Evolutionary conservation across 2,329 filamentous ascomycete genomes (phyloP), one percentile per base, ranked within the genome.

Genomic region (Hawksworthiomyces lignivorus): DNA sequence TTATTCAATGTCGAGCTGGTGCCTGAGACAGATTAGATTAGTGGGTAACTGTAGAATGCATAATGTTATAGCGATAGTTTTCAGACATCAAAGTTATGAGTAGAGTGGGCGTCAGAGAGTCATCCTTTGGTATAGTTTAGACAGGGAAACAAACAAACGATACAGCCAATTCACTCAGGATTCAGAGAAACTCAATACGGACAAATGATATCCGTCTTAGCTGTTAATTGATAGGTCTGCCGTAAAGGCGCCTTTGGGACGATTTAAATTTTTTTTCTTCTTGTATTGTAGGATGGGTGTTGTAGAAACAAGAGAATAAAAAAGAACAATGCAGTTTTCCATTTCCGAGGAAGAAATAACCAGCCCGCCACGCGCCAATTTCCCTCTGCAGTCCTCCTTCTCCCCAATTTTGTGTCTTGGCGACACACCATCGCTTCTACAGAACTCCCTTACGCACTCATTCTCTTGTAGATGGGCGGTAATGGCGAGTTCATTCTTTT

Each of bases 341-440:
- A 36, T 47, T 47, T 45, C 45, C 45, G 41, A 46, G 43, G 45
- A 41, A 43, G 42, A 43, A 20, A 45, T 43, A 45, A 46, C 48
- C 46, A 46, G 45, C 46, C 48, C 44, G 48, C 48, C 48, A 37
- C 45, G 43, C 43, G 48, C 48, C 43, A 43, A 41, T 30, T 34
- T 43, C 35, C 41, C 20, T 26, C n/a, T 29, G 33, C 30, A 20
- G 35, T 29, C 17, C 24, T 26, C 18, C 12, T 17, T 32, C 18
- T 26, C 27, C 29, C 35, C 9, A 21, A 32, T 32, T 15, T 22
- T 19, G 26, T 21, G n/a, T 34, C 19, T 27, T 10, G 21, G 7
- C 10, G 7, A 24, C 24, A 17, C 31, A 29, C 18, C 18, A 22
- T 28, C 15, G 9, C 24, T 26, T 24, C 11, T 5, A 26, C 24